Base-by-base conservation (phyloP, 371 early-diverging fungal species). In the Mortierella sp. region DNA sequence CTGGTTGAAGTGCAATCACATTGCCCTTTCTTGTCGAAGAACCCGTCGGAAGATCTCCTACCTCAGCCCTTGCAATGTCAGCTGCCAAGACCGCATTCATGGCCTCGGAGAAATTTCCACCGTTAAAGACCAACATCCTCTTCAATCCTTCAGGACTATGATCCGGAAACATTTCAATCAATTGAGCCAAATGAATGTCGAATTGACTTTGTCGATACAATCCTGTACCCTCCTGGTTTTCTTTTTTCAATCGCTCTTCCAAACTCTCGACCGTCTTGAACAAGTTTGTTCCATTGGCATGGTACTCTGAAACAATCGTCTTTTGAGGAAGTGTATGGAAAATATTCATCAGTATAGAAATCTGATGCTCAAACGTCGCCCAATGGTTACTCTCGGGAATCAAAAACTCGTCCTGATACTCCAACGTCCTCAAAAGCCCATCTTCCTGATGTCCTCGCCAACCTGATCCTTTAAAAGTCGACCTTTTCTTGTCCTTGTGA, bases 91-190 rank as follows among this genome's bases (percentile, higher is more conserved):
- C 81, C 46, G 87, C 85, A 37, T 86, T 85, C 48, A 86, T 77
- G 6, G 84, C 87, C 25, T 73, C 71, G 57, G 84, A 72, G 3
- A 83, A 66, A 62, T 80, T 68, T 44, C 86, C 74, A 9, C 82
- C 66, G 6, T 82, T 83, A 50, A 83, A 86, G 0, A 86, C 65
- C 12, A 87, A 66, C 5, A 87, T 79, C 26, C 79, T 77, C 64
- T 84, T 81, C 7, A 88, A 62, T 9, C 81, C 81, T 6, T 70
- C 57, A 1, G 72, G 47, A 25, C 82, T 75, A 1, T 86, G 80
- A 28, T 85, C 82, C 0, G 84, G 84, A 60, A 88, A 84, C 43
- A 86, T 63, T n/a, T 72, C 72, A 21, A 75, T 53, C 29, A 89
- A 44, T n/a, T 80, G 80, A 1, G 79, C 66, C 43, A 84, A 64